Evolutionary conservation across 257 asterid species (phyloP).

Genomic region (Forsythia suspensa): DNA sequence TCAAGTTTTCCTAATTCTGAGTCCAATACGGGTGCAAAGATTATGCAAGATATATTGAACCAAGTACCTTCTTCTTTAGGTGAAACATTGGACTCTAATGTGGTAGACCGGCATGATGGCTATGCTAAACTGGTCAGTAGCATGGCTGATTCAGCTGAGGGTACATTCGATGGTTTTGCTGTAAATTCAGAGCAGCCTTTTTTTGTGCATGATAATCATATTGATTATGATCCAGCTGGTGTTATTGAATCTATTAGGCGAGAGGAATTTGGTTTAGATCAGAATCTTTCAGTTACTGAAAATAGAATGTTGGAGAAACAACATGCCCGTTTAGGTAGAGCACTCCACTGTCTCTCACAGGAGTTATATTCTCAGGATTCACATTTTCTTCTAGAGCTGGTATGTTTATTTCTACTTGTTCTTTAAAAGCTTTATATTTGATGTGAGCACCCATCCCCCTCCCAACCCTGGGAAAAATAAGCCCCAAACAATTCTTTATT

Average conservation of each 20-base stretch:
- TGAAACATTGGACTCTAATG: conserved; percentile 28
- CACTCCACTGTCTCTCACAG: conserved; percentile 94
- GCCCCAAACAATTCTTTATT: neutral
- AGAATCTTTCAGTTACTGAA: conserved; percentile 57
- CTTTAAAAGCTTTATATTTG: conserved; percentile 14
- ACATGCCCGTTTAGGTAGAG: conserved; percentile 97
- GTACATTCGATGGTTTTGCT: conserved; percentile 21
- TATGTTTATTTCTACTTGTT: conserved; percentile 29
- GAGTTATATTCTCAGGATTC: conserved; percentile 98
- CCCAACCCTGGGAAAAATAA: neutral
- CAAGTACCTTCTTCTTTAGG: conserved; percentile 23
- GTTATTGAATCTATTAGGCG: conserved; percentile 70
- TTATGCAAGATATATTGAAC: conserved; percentile 21
- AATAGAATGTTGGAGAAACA: conserved; percentile 83
- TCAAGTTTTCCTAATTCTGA: conserved; percentile 32
- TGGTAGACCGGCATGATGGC: conserved; percentile 21
- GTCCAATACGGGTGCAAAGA: conserved; percentile 27
- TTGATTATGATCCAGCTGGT: conserved; percentile 39
- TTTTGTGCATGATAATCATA: conserved; percentile 25
- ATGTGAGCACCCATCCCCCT: conserved; percentile 1
- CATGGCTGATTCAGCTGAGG: conserved; percentile 29
- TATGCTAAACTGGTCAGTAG: conserved; percentile 23
- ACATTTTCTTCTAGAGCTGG: conserved; percentile 96
- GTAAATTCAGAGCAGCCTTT: conserved; percentile 17
- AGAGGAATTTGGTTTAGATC: conserved; percentile 88